Evolutionary conservation across 2,329 filamentous ascomycete species (phyloP).

Genomic region (Ceratocystis colombiana): DNA sequence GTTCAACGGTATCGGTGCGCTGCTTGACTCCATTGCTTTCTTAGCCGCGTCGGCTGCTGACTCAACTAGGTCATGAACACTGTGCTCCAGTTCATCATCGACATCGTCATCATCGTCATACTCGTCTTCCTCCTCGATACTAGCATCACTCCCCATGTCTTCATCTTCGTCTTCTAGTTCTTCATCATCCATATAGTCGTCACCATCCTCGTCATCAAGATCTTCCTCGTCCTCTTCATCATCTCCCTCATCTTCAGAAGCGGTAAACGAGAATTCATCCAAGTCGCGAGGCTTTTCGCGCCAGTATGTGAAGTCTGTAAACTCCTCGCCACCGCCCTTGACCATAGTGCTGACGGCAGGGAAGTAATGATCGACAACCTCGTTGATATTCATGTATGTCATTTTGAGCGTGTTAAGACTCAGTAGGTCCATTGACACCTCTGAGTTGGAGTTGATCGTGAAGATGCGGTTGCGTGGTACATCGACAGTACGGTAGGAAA

Average conservation of each 20-base stretch:
- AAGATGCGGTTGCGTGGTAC: slow-evolving; percentile 92
- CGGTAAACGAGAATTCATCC: slow-evolving; percentile 80
- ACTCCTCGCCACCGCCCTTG: slow-evolving; percentile 83
- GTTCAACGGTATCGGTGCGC: neutral
- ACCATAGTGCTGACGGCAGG: slow-evolving; percentile 80
- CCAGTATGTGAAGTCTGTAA: slow-evolving; percentile 97
- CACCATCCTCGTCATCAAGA: slow-evolving; percentile 42
- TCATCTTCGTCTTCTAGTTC: slow-evolving; percentile 31
- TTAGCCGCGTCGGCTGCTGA: slow-evolving; percentile 19
- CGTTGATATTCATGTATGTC: slow-evolving; percentile 92
- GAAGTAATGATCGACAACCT: slow-evolving; percentile 97
- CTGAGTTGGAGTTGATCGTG: slow-evolving; percentile 95
- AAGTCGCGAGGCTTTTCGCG: slow-evolving; percentile 72
- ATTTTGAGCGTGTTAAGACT: slow-evolving; percentile 92
- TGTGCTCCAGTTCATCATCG: slow-evolving; percentile 23
- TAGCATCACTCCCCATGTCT: slow-evolving; percentile 35
- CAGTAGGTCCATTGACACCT: slow-evolving; percentile 82
- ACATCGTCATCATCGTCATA: slow-evolving; percentile 33
- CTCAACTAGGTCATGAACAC: slow-evolving; percentile 22
- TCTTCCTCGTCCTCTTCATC: slow-evolving; percentile 46
- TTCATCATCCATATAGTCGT: slow-evolving; percentile 40
- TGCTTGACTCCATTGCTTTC: slow-evolving; percentile 15
- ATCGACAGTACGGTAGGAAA: slow-evolving; percentile 91
- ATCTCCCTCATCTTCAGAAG: slow-evolving; percentile 45
- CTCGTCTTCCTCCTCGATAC: slow-evolving; percentile 36